Evolutionary conservation across 805 yeast species (phyloP).

Genomic region (Saccharomycopsis oosterbeekiorum): DNA sequence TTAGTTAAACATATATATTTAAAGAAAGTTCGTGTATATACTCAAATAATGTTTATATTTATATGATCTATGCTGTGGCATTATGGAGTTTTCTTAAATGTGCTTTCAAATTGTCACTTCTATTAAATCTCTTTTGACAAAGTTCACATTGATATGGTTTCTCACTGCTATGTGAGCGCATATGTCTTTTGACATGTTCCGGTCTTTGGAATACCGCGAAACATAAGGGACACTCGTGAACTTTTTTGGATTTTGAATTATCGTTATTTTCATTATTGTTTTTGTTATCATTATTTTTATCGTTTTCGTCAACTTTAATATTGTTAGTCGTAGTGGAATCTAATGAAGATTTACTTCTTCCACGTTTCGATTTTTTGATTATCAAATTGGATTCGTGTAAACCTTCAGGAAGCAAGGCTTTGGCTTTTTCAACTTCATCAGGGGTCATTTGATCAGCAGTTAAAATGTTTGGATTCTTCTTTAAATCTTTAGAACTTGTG

Average conservation of each 20-base stretch:
- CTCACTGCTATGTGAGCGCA: slow-evolving; percentile 67
- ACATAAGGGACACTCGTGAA: slow-evolving; percentile 57
- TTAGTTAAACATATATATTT: neutral
- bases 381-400: slow-evolving; percentile 14
- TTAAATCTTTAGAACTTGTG: neutral
- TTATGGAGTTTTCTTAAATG: slow-evolving; percentile 42
- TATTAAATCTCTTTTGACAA: slow-evolving; percentile 56
- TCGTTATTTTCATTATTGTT: neutral
- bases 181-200: slow-evolving; percentile 62
- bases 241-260: slow-evolving; percentile 34
- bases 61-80: neutral
- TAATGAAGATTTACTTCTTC: slow-evolving; percentile 9
- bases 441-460: slow-evolving; percentile 5
- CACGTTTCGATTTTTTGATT: slow-evolving; percentile 13
- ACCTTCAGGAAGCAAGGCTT: slow-evolving; percentile 12
- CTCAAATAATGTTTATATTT: neutral
- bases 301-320: neutral
- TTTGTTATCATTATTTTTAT: neutral
- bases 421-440: slow-evolving; percentile 1
- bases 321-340: neutral
- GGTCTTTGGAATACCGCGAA: slow-evolving; percentile 56
- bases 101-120: slow-evolving; percentile 73
- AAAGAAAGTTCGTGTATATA: neutral
- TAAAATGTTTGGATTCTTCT: neutral
- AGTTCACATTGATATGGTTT: slow-evolving; percentile 62